Evolutionary conservation across 805 yeast species (phyloP).

Genomic region (Cyberlindnera xishuangbannaensis): DNA sequence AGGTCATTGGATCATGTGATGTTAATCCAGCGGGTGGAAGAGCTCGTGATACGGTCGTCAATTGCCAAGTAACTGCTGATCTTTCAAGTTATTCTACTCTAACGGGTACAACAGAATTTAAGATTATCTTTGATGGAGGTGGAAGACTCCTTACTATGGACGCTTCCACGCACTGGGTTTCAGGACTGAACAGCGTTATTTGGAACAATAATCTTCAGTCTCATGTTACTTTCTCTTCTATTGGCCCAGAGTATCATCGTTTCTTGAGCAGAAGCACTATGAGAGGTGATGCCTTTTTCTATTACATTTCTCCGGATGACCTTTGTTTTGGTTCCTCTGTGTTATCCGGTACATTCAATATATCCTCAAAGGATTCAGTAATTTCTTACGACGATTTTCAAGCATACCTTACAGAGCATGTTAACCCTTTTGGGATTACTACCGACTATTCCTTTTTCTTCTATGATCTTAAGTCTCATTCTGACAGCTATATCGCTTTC

Average conservation of each 20-base stretch:
- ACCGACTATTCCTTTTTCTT: too few relatives aligned
- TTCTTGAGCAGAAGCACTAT: constrained; percentile 8
- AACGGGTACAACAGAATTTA: constrained; percentile 7
- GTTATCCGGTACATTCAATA: constrained; percentile 6
- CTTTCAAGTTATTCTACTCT: constrained; percentile 2
- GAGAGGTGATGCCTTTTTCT: constrained; percentile 13
- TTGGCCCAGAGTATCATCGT: constrained; percentile 1
- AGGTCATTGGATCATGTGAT: constrained; percentile 11
- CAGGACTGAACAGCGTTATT: constrained; percentile 12
- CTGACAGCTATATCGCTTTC: too few relatives aligned
- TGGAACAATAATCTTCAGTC: constrained; percentile 11
- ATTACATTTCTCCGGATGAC: constrained; percentile 5
- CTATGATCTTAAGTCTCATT: too few relatives aligned
- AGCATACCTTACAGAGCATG: too few relatives aligned
- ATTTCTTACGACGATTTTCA: too few relatives aligned
- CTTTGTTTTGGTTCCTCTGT: constrained; percentile 4
- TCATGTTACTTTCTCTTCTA: constrained; percentile 1
- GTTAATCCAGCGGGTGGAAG: constrained; percentile 12
- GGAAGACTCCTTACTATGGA: constrained; percentile 4
- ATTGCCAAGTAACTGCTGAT: constrained; percentile 5
- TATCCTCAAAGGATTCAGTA: too few relatives aligned
- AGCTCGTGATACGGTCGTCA: constrained; percentile 2
- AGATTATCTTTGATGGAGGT: constrained; percentile 14
- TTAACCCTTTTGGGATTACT: too few relatives aligned
- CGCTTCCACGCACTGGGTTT: constrained; percentile 10